Percentiles rank a stretch among this genome's conserved stretches.
These are phyloP conservation scores for Pachysandra terminalis DNA, from an alignment of 164 flowering plant genomes.

Conservation along the genomic window DNA sequence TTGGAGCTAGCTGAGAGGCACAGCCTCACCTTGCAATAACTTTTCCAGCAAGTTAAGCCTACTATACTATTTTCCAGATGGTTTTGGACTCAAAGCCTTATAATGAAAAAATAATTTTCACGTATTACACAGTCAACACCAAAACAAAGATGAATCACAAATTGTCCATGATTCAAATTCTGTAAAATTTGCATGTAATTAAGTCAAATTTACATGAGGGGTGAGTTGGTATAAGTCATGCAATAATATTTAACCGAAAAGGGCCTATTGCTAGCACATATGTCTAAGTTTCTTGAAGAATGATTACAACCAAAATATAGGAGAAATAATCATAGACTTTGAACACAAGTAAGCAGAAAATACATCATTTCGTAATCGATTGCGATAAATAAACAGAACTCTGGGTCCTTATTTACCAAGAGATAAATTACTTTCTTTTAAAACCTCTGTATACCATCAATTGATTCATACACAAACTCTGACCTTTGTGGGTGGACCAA, in stretches of 20 bases:
- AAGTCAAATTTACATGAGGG: too few species aligned
- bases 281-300: neutral
- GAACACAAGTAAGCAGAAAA: neutral
- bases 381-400: neutral
- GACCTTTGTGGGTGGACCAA: slow-evolving; percentile 57
- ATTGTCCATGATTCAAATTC: neutral
- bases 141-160: neutral
- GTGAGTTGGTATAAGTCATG: too few species aligned
- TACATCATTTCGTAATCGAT: neutral
- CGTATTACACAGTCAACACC: neutral
- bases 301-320: neutral
- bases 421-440: neutral
- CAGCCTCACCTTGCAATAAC: neutral
- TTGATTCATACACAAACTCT: slow-evolving; percentile 6
- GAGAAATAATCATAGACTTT: neutral
- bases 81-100: neutral
- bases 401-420: neutral
- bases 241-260: too few species aligned
- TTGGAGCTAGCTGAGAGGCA: too few species aligned
- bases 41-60: neutral
- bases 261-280: neutral
- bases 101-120: neutral
- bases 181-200: neutral
- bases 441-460: too few species aligned
- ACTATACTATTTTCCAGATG: too few species aligned